Evolutionary conservation across 441 rosid genomes (phyloP).

Genomic region (Corymbia citriodora): DNA sequence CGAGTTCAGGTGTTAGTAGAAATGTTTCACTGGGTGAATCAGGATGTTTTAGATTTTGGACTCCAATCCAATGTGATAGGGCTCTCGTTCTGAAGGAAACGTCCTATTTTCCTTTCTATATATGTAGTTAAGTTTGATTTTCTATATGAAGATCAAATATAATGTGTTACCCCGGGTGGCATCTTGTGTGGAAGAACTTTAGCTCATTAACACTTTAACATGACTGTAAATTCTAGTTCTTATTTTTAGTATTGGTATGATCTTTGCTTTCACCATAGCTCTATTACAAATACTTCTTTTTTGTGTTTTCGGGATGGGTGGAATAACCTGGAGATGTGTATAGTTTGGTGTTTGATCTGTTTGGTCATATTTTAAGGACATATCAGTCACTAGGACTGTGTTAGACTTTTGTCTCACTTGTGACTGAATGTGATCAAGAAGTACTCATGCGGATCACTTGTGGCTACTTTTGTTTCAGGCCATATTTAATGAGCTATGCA

Average conservation of each 20-base stretch:
- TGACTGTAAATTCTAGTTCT: neutral
- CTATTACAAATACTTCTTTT: neutral
- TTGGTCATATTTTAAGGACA: neutral
- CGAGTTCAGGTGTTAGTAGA: neutral
- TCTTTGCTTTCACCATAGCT: neutral
- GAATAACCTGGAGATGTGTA: neutral
- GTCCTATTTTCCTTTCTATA: neutral
- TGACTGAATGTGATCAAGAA: neutral
- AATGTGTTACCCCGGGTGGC: neutral
- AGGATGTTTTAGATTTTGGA: neutral
- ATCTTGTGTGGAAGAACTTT: neutral
- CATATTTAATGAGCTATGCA: conserved; percentile 75
- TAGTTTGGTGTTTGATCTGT: neutral
- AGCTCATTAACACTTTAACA: neutral
- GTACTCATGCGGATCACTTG: neutral
- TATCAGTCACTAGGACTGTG: neutral
- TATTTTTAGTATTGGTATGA: neutral
- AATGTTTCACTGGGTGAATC: neutral
- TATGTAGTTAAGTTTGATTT: neutral
- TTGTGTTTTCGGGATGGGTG: neutral
- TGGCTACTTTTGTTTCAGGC: conserved; percentile 32
- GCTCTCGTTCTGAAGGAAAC: neutral
- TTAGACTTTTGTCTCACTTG: neutral
- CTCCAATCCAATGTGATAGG: neutral
- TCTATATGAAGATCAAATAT: neutral